A percentile compares a stretch with the other conserved stretches of the same genome.
Conservation (phyloP, 495 filamentous ascomycete genomes). For the Penicillium roqueforti region DNA sequence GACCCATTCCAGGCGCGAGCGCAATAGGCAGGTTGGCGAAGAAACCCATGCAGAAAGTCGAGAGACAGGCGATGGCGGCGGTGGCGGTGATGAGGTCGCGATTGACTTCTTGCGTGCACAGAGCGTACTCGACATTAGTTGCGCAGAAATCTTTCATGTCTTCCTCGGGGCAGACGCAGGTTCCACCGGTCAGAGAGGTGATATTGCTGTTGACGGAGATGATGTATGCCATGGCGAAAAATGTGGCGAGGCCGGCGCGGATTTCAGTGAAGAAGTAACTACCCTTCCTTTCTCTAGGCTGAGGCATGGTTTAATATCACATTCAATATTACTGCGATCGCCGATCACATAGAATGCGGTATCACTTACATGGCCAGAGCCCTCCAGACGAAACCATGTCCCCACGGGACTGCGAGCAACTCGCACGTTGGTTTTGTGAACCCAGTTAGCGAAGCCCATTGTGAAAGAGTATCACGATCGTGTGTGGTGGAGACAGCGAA, state of each 20-base stretch:
- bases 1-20: constrained; percentile 75
- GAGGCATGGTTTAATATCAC: not conserved
- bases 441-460: constrained; percentile 43
- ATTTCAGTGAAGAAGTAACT: constrained; percentile 77
- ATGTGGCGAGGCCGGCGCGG: constrained; percentile 72
- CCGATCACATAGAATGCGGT: not conserved
- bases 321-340: not conserved
- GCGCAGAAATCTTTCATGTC: constrained; percentile 50
- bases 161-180: constrained; percentile 62
- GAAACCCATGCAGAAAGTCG: constrained; percentile 70
- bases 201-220: constrained; percentile 73
- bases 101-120: constrained; percentile 63
- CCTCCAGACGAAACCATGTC: constrained; percentile 68
- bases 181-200: constrained; percentile 61
- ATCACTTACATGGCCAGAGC: constrained; percentile 64
- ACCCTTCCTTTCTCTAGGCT: constrained; percentile 64
- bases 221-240: constrained; percentile 87
- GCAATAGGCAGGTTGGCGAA: constrained; percentile 69
- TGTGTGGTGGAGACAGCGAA: not conserved
- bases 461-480: constrained; percentile 7
- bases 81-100: constrained; percentile 76
- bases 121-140: constrained; percentile 52
- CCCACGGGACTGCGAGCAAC: constrained; percentile 60
- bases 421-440: constrained; percentile 49
- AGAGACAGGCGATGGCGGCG: constrained; percentile 68